Conservation (phyloP, 139 green algal genomes). For the Zygnema cylindricum region DNA sequence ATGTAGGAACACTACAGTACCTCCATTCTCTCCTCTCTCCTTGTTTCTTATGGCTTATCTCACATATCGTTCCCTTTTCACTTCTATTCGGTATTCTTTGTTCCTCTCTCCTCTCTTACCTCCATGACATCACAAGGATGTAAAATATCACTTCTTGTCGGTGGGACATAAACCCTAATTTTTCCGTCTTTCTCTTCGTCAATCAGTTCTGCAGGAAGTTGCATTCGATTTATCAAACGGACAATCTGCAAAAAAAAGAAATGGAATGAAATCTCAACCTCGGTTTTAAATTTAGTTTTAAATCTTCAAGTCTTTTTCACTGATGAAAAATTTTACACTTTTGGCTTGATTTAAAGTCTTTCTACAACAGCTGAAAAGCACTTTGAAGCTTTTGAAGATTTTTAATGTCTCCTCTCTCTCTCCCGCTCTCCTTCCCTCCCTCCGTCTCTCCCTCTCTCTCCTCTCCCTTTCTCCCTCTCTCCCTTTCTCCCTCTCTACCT, state of each 20-base stretch:
- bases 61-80: not conserved
- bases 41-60: not conserved
- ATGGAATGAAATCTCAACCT: slow-evolving; percentile 11
- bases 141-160: slow-evolving; percentile 90
- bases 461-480: too few relatives aligned
- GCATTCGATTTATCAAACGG: slow-evolving; percentile 84
- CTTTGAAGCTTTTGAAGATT: too few relatives aligned
- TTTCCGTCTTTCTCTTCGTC: slow-evolving; percentile 2
- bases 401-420: too few relatives aligned
- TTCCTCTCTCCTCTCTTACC: slow-evolving; percentile 22
- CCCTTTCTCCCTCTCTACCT: too few relatives aligned
- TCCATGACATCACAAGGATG: slow-evolving; percentile 96
- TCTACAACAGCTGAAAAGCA: too few relatives aligned
- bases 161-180: slow-evolving; percentile 70
- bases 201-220: slow-evolving; percentile 70
- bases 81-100: not conserved
- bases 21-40: too few relatives aligned
- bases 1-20: too few relatives aligned
- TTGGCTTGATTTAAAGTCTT: too few relatives aligned
- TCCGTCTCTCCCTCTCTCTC: too few relatives aligned
- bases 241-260: slow-evolving; percentile 64
- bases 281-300: slow-evolving; percentile 16
- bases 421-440: too few relatives aligned
- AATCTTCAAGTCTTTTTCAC: too few relatives aligned
- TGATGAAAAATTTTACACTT: too few relatives aligned